A percentile compares a stretch with the other conserved stretches of the same genome.
Conservation (phyloP, 1,139 yeast genomes). For the Yamadazyma triangularis region DNA sequence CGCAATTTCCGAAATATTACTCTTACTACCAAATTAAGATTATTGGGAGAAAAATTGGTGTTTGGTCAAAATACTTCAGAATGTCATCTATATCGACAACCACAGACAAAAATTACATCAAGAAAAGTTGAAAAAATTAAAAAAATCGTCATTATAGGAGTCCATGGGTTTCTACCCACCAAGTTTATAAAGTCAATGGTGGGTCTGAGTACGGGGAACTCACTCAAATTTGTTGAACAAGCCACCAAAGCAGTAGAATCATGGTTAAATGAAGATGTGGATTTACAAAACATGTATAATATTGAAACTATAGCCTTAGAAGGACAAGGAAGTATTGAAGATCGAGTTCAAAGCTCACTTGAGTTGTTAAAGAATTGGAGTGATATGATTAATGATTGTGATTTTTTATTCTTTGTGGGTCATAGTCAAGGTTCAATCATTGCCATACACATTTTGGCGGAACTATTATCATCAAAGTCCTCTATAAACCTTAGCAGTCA, state of each 20-base stretch:
- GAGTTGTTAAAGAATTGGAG: constrained; percentile 43
- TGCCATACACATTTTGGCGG: constrained; percentile 39
- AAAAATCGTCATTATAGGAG: constrained; percentile 45
- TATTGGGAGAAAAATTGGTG: constrained; percentile 29
- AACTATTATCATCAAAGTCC: constrained; percentile 16
- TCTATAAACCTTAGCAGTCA: constrained; percentile 6
- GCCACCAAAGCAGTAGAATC: constrained; percentile 33
- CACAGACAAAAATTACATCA: constrained; percentile 10
- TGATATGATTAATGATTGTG: constrained; percentile 28
- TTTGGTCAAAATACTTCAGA: constrained; percentile 26
- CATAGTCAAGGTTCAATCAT: constrained; percentile 46
- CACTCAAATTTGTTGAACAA: constrained; percentile 28
- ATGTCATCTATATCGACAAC: constrained; percentile 28
- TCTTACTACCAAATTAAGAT: constrained; percentile 31
- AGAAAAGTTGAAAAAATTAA: constrained; percentile 18
- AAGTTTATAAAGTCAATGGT: constrained; percentile 44
- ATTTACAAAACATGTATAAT: constrained; percentile 12
- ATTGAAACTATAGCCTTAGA: constrained; percentile 50
- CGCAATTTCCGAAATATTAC: constrained; percentile 37
- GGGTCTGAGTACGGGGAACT: constrained; percentile 45
- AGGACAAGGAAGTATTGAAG: constrained; percentile 46
- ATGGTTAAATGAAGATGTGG: constrained; percentile 28
- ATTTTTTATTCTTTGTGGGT: constrained; percentile 40
- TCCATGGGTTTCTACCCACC: constrained; percentile 94
- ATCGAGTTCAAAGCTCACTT: constrained; percentile 32